These are phyloP conservation scores for Sorghum bicolor DNA, from an alignment of 176 grass and related monocot genomes.

Conservation along the genomic window DNA sequence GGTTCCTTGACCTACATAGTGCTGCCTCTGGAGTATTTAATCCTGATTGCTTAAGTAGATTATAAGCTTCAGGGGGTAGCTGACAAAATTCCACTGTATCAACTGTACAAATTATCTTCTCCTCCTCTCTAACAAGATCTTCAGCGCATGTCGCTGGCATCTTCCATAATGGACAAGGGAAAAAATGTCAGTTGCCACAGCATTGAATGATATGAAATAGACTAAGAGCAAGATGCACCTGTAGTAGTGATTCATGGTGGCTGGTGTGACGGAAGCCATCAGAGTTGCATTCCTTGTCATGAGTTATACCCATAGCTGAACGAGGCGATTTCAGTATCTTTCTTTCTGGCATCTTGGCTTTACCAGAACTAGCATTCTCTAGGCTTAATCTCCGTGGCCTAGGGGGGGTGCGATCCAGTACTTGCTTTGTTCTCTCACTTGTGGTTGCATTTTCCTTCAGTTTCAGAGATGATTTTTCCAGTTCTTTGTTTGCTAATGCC, in stretches of 20 bases:
- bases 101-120: constrained; percentile 41
- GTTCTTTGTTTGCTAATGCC: constrained; percentile 60
- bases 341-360: constrained; percentile 37
- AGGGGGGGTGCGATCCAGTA: constrained; percentile 48
- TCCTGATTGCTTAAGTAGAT: constrained; percentile 46
- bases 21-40: constrained; percentile 45
- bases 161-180: constrained; percentile 32
- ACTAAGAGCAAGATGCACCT: constrained; percentile 27
- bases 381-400: constrained; percentile 68
- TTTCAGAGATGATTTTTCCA: constrained; percentile 54
- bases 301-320: constrained; percentile 15
- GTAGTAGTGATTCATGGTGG: constrained; percentile 25
- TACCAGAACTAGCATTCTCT: constrained; percentile 50
- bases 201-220: constrained; percentile 21
- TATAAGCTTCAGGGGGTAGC: constrained; percentile 30
- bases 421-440: constrained; percentile 47
- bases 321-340: constrained; percentile 37
- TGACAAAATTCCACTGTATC: constrained; percentile 27
- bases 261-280: constrained; percentile 25
- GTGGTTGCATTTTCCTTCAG: constrained; percentile 49
- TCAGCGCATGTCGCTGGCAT: constrained; percentile 29
- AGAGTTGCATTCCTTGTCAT: constrained; percentile 29
- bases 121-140: constrained; percentile 37
- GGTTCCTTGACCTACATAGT: constrained; percentile 40
- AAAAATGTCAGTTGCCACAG: not conserved